Evolutionary conservation across 129 eudicot genomes (phyloP).

Genomic region (Kitagawia praeruptora): DNA sequence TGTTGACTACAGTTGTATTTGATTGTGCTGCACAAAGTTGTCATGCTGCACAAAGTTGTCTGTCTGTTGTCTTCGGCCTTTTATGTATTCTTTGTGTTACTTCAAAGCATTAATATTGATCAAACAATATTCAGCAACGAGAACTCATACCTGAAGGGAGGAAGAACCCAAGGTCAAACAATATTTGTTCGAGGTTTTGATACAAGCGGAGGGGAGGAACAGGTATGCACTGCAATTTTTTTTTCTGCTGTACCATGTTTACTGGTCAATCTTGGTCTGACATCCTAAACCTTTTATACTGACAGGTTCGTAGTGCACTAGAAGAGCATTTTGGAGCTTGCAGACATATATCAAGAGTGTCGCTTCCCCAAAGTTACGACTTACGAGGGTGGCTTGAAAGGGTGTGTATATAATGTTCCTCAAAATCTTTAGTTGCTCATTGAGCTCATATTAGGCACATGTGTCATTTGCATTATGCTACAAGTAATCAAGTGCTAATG

Average conservation of each 20-base stretch:
- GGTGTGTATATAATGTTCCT: slow-evolving; percentile 30
- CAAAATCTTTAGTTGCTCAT: not conserved
- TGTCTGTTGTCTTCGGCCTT: not conserved
- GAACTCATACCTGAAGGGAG: slow-evolving; percentile 37
- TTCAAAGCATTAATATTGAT: not conserved
- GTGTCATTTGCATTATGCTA: not conserved
- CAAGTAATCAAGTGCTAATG: not conserved
- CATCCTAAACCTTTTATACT: not conserved
- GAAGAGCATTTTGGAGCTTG: slow-evolving; percentile 57
- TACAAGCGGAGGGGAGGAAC: slow-evolving; percentile 33
- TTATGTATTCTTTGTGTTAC: not conserved
- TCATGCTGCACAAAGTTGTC: not conserved
- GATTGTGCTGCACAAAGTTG: not conserved
- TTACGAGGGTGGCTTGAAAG: slow-evolving; percentile 55
- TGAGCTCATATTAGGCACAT: not conserved
- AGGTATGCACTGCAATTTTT: slow-evolving; percentile 27
- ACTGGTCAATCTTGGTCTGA: not conserved
- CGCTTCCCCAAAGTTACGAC: slow-evolving; percentile 49
- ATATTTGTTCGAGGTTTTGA: slow-evolving; percentile 83
- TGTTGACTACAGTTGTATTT: not conserved
- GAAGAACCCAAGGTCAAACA: slow-evolving; percentile 33
- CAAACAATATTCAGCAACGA: slow-evolving; percentile 23
- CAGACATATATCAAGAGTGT: slow-evolving; percentile 59
- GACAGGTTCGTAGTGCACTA: slow-evolving; percentile 51
- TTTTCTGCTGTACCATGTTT: not conserved